Evolutionary conservation across 257 asterid genomes (phyloP).

Genomic region (Echium plantagineum): DNA sequence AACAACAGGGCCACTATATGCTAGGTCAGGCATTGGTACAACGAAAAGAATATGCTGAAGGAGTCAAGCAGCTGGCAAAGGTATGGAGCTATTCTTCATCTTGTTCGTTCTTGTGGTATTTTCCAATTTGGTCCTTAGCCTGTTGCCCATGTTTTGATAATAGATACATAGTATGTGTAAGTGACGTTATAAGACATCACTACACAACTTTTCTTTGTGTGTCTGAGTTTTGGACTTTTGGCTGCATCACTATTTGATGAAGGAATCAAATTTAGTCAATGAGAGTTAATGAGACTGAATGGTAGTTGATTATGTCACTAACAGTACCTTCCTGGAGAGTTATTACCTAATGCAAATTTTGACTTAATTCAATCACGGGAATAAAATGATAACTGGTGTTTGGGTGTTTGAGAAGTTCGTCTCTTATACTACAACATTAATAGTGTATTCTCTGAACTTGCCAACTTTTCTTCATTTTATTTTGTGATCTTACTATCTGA

Average conservation of each 20-base stretch:
- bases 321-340: neutral
- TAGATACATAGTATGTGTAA: neutral
- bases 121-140: neutral
- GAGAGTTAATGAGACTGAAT: no score
- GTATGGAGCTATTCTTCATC: constrained; percentile 8
- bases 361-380: neutral
- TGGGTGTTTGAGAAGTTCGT: neutral
- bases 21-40: constrained; percentile 35
- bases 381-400: neutral
- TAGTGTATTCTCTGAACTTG: neutral
- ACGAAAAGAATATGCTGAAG: constrained; percentile 23
- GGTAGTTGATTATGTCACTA: neutral
- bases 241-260: neutral
- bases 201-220: neutral
- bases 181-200: neutral
- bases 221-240: neutral
- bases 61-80: constrained; percentile 29
- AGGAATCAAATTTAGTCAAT: neutral
- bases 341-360: neutral
- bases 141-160: neutral
- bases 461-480: neutral
- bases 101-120: neutral
- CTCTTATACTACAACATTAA: neutral
- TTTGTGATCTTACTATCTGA: neutral
- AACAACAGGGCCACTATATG: constrained; percentile 31